Conservation (phyloP, 164 flowering plant genomes). For the Aristolochia fimbriata region DNA sequence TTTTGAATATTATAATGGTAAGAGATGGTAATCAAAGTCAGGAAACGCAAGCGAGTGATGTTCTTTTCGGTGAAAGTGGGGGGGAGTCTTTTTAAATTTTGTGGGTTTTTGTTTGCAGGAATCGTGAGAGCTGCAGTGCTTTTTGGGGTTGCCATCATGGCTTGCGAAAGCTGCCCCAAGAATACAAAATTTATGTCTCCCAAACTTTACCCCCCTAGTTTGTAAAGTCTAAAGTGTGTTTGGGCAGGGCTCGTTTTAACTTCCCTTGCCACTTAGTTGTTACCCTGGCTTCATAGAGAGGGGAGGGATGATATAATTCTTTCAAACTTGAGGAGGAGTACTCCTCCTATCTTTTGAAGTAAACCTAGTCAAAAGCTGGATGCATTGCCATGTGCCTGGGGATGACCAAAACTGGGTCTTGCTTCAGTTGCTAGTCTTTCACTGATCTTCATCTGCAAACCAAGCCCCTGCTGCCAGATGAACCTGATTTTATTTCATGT, state of each 20-base stretch:
- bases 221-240: conserved; percentile 43
- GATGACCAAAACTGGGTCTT: too few relatives aligned
- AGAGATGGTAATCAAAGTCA: conserved; percentile 31
- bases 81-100: conserved; percentile 16
- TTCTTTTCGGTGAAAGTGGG: conserved; percentile 59
- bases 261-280: not conserved
- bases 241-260: not conserved
- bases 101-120: conserved; percentile 24
- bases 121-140: conserved; percentile 46
- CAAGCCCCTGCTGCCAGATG: too few relatives aligned
- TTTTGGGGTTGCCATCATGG: conserved; percentile 54
- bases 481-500: too few relatives aligned
- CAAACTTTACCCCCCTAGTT: conserved; percentile 13
- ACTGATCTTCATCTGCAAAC: too few relatives aligned
- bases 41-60: conserved; percentile 14
- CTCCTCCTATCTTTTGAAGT: too few relatives aligned
- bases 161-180: conserved; percentile 32
- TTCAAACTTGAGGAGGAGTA: too few relatives aligned
- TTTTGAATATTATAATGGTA: conserved; percentile 23
- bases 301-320: too few relatives aligned
- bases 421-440: too few relatives aligned
- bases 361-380: too few relatives aligned
- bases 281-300: too few relatives aligned
- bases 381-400: too few relatives aligned
- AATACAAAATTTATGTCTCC: conserved; percentile 16